Evolutionary conservation across 2,329 filamentous ascomycete species (phyloP).

Genomic region (Cladosporium sp.): DNA sequence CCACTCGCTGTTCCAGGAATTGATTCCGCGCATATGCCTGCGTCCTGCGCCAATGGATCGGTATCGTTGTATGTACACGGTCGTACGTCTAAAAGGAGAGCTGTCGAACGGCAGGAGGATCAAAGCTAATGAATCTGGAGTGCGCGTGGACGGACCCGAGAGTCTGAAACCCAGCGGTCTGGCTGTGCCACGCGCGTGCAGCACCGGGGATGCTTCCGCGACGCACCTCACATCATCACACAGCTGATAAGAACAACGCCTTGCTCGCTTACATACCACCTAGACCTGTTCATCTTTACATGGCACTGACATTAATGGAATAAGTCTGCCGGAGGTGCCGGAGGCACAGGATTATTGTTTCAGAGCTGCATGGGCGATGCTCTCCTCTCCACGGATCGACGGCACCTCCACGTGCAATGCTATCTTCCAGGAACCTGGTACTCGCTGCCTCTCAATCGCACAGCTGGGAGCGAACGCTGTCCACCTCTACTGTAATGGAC

Average conservation of each 20-base stretch:
- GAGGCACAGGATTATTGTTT: background rate
- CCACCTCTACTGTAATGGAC: background rate
- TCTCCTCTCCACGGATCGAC: background rate
- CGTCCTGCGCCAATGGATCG: no score
- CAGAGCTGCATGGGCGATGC: background rate
- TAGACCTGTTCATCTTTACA: background rate
- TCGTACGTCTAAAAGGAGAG: background rate
- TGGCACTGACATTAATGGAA: background rate
- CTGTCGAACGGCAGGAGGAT: background rate
- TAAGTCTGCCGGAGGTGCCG: background rate
- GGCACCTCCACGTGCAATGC: background rate
- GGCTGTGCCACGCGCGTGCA: background rate
- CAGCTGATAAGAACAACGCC: background rate
- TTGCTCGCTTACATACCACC: background rate
- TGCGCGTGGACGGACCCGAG: background rate
- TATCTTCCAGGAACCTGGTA: background rate
- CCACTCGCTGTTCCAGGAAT: no score
- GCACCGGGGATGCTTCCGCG: background rate
- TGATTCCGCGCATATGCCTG: no score
- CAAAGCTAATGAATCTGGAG: background rate
- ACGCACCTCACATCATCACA: background rate
- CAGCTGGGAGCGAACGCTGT: background rate
- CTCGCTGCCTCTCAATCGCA: background rate
- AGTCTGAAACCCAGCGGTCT: background rate
- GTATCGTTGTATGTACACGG: background rate